Evolutionary conservation across 768 basidiomycete species (phyloP), one percentile per base, ranked within the genome.

Genomic region (Pleurotus platypus): DNA sequence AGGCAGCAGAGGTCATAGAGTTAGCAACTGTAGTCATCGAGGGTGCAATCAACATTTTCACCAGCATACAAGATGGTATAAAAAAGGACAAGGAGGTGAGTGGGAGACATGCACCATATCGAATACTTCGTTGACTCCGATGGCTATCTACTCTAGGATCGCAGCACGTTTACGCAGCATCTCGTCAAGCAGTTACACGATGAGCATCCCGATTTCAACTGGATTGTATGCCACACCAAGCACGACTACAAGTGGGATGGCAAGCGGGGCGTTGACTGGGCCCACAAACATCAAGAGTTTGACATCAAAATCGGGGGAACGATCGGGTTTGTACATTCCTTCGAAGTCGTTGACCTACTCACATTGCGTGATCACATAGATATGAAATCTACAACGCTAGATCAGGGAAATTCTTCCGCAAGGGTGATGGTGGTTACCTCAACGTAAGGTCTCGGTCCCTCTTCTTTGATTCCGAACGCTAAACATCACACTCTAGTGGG

Each of bases 281-380:
- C 22, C 20, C 61, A 62, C 47, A 27, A 24, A 11, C 61, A 62
- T 20, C 49, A 51, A 22, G 49, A 51, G 49, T 60, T 60, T 18
- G 60, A 62, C 15, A 45, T 55, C 20, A 57, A 58, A 37, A 40
- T 58, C 26, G 61, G 61, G 2, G 61, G 61, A 12, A 62, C 60
- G 1, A 49, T 60, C 12, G 61, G 61, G 60, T 61, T 22, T 5
- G 59, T 47, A 15, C 13, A 24, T 9, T 15, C 45, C 6, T 24
- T 35, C 8, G 30, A 35, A 35, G 30, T 35, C 30, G 8, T 35
- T 11, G 7, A 35, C 30, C 11, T 35, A 35, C 7, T 11, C 9
- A 35, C 3, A 8, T 35, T 9, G 7, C 9, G 27, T 9, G 7
- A 30, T 35, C 11, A 9, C 11, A 9, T 15, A 58, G 57, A 11